phyloP scores from a whole-genome alignment of 805 yeast genomes.

The Helenozyma rhizophorensis region DNA sequence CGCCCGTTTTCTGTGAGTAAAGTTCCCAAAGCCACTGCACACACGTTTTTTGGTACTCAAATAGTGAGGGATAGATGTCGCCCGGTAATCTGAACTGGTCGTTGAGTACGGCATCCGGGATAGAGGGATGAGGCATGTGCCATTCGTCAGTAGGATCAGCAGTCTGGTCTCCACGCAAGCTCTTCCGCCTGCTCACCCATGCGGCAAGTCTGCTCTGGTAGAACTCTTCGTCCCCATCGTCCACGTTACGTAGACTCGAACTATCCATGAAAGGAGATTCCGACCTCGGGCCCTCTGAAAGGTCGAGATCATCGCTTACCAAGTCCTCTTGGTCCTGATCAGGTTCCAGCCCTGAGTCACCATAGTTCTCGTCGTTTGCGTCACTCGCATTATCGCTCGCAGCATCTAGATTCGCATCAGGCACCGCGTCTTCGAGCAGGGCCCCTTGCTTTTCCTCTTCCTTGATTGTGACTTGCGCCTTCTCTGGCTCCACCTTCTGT shows the following conservation, averaged over 20 bases:
- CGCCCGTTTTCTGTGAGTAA: constrained; percentile 86
- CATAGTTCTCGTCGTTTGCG: background rate
- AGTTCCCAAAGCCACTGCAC: constrained; percentile 98
- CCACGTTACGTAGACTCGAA: constrained; percentile 37
- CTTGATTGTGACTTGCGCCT: background rate
- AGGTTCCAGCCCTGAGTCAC: constrained; percentile 1
- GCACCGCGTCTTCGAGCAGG: no score
- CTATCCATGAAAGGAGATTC: background rate
- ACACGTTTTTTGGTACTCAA: constrained; percentile 93
- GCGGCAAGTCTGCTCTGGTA: constrained; percentile 56
- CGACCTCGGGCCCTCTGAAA: constrained; percentile 1
- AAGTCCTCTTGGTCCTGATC: constrained; percentile 6
- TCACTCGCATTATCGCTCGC: background rate
- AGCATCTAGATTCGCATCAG: no score
- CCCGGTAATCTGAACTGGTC: constrained; percentile 78
- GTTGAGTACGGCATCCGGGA: constrained; percentile 71
- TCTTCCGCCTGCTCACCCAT: constrained; percentile 47
- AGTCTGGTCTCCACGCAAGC: constrained; percentile 8
- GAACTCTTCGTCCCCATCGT: constrained; percentile 75
- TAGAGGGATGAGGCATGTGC: constrained; percentile 70
- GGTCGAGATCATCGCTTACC: constrained; percentile 1
- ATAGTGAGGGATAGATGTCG: constrained; percentile 78
- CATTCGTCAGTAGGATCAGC: constrained; percentile 43
- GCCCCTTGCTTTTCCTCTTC: background rate
- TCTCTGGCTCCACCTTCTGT: constrained; percentile 9